These are phyloP conservation scores for Baorangia bicolor DNA, from an alignment of 768 basidiomycete species.

Conservation along the genomic window DNA sequence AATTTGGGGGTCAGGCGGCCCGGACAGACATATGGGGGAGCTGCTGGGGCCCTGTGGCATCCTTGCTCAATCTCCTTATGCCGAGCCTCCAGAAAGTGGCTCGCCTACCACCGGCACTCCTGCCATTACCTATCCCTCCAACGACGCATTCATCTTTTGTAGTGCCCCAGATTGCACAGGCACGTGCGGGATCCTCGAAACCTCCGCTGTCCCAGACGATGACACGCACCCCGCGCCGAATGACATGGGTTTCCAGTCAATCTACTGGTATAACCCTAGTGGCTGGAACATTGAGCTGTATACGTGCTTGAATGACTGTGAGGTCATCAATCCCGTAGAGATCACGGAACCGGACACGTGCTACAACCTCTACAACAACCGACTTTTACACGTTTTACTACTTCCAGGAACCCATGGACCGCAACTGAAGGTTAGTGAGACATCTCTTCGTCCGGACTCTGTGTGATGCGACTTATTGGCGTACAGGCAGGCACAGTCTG, in stretches of 20 bases:
- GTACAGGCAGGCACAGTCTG: background rate
- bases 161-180: slow-evolving; percentile 2
- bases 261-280: background rate
- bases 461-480: background rate
- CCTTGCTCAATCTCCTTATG: background rate
- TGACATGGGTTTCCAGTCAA: background rate
- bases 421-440: background rate
- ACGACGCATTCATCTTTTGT: background rate
- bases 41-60: too few relatives aligned
- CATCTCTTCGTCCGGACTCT: background rate
- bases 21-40: too few relatives aligned
- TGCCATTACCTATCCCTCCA: background rate
- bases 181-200: background rate
- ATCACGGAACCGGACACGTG: background rate
- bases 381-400: background rate
- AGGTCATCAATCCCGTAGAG: background rate
- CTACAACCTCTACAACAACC: background rate
- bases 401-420: background rate
- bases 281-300: background rate
- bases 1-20: too few relatives aligned
- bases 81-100: background rate
- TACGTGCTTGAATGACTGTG: background rate
- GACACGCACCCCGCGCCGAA: background rate
- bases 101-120: background rate
- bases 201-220: background rate